Evolutionary conservation across 441 rosid genomes (phyloP).

Genomic region (Populus tomentosa): DNA sequence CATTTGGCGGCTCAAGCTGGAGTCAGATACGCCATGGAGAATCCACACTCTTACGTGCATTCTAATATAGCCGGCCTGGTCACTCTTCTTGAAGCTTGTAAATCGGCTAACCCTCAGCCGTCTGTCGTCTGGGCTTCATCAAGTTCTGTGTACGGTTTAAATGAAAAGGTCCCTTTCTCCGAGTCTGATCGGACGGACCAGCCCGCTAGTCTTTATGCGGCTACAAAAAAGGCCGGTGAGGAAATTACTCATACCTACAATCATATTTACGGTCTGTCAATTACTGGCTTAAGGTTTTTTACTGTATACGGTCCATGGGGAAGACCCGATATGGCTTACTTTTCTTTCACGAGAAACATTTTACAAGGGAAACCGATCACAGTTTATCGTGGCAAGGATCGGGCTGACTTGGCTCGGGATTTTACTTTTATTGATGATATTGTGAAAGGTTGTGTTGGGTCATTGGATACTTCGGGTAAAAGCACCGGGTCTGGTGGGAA

Average conservation of each 20-base stretch:
- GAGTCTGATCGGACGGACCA: slow-evolving; percentile 76
- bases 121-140: slow-evolving; percentile 92
- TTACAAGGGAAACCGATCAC: slow-evolving; percentile 83
- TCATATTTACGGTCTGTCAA: slow-evolving; percentile 84
- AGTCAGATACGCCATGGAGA: slow-evolving; percentile 87
- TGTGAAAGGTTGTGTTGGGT: slow-evolving; percentile 81
- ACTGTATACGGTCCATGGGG: slow-evolving; percentile 98
- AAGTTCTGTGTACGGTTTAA: slow-evolving; percentile 85
- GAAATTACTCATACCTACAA: slow-evolving; percentile 89
- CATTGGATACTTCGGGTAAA: slow-evolving; percentile 67
- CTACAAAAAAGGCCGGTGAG: slow-evolving; percentile 92
- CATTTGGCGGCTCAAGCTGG: slow-evolving; percentile 98
- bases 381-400: slow-evolving; percentile 70
- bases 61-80: slow-evolving; percentile 83
- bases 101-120: slow-evolving; percentile 84
- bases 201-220: slow-evolving; percentile 90
- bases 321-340: slow-evolving; percentile 94
- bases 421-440: slow-evolving; percentile 91
- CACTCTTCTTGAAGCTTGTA: slow-evolving; percentile 68
- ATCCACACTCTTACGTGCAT: slow-evolving; percentile 77
- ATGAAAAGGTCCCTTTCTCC: slow-evolving; percentile 73
- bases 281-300: slow-evolving; percentile 85
- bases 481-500: slow-evolving; percentile 90
- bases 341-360: slow-evolving; percentile 73
- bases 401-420: slow-evolving; percentile 79